Base-by-base conservation (phyloP, 352 stramenopile genomes). In the Blastocystis sp. region DNA sequence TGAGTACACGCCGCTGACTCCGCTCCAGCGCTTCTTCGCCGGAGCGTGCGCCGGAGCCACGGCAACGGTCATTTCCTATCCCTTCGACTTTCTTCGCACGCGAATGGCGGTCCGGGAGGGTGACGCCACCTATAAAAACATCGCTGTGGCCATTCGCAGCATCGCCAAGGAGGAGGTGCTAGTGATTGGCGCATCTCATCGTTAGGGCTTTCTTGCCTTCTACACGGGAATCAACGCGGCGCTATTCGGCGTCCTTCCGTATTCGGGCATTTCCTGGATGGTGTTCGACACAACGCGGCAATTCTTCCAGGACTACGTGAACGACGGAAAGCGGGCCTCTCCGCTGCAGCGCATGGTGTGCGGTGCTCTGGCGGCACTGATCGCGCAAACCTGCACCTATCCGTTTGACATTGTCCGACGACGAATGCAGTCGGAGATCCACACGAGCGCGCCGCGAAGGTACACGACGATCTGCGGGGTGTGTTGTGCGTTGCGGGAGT, bases 391-490 rank as follows among this genome's bases (percentile, higher is more conserved):
- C 2, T 89, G 93, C 21, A 93, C 92, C 2, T 96, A 96, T 90
- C 93, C 93, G 17, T 88, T 96, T 17, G 93, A 96, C 76, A 92
- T 96, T 4, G 94, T 93, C 41, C 77, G 93, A 41, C 89, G 93
- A 69, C 89, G 93, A 1, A 96, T 96, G 93, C 93, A 96, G 92
- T 96, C 93, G 7, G 92, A 94, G 86, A 92, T 92, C 34, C 80
- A 69, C 14, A 88, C 59, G 40, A 62, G 2, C 23, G 89, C 38
- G 34, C 62, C 77, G 14, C 62, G 60, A 14, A 93, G 74, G 89
- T 94, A 52, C 61, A 87, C 88, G 80, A 59, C 90, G 86, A 74
- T 89, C 78, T 41, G 89, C 90, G 53, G 89, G 90, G 76, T 90
- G 91, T 77, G 90, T 90, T 40, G 89, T 90, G 48, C 79, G 91